Evolutionary conservation across 192 early-diverging fungal species (phyloP).

Genomic region (Dispira simplex): DNA sequence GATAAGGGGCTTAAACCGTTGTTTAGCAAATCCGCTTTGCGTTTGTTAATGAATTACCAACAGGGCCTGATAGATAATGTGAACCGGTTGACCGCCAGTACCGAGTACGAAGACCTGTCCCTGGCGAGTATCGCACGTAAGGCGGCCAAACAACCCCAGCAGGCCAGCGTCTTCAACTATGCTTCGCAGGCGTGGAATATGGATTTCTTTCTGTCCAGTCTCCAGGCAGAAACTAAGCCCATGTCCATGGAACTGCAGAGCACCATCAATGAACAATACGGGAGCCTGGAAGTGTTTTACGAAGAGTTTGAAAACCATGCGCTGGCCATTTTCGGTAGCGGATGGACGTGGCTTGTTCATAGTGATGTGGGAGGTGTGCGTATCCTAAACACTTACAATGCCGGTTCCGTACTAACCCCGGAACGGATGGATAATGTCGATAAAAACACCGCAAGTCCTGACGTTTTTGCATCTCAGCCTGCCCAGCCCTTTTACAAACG

Average conservation of each 20-base stretch:
- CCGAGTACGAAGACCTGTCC: slow-evolving; percentile 21
- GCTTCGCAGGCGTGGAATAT: slow-evolving; percentile 35
- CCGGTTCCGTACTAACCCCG: slow-evolving; percentile 11
- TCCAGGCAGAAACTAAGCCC: slow-evolving; percentile 11
- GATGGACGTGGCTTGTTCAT: slow-evolving; percentile 33
- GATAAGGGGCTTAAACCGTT: background rate
- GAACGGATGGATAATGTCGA: background rate
- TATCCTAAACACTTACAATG: slow-evolving; percentile 30
- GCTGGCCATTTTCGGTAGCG: slow-evolving; percentile 27
- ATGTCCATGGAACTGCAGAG: slow-evolving; percentile 16
- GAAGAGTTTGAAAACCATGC: slow-evolving; percentile 19
- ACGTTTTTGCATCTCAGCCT: no score
- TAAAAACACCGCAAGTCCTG: no score
- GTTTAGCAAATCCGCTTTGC: background rate
- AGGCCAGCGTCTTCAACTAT: slow-evolving; percentile 21
- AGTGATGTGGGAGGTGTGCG: slow-evolving; percentile 19
- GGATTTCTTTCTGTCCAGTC: slow-evolving; percentile 27
- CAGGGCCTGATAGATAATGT: slow-evolving; percentile 25
- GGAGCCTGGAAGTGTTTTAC: slow-evolving; percentile 24
- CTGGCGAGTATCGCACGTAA: slow-evolving; percentile 20
- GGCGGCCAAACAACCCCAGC: slow-evolving; percentile 18
- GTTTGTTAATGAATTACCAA: slow-evolving; percentile 9
- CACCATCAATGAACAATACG: slow-evolving; percentile 19
- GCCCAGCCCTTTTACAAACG: background rate
- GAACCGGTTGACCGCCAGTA: slow-evolving; percentile 18